Percentiles rank a stretch among this genome's conserved stretches.
phyloP scores from a whole-genome alignment of 129 eudicot species.

The Helianthus tuberosus region DNA sequence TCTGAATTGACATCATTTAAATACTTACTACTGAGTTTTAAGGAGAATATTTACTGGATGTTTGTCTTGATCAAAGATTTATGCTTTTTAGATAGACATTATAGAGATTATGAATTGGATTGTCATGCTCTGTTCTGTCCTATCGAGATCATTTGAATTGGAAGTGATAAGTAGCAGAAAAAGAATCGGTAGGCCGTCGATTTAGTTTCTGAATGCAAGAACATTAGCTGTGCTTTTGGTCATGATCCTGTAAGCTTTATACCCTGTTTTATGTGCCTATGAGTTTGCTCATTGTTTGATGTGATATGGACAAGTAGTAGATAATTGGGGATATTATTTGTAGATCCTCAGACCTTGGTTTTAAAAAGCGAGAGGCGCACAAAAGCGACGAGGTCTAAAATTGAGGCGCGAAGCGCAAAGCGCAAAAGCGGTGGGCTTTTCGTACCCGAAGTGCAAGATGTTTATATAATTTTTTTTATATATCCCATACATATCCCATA shows the following conservation, averaged over 20 bases:
- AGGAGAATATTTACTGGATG: constrained; percentile 23
- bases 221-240: background rate
- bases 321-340: too few relatives aligned
- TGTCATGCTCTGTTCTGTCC: background rate
- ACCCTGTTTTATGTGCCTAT: too few relatives aligned
- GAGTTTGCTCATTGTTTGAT: background rate
- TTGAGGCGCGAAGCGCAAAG: too few relatives aligned
- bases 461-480: too few relatives aligned
- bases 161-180: background rate
- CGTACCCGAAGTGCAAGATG: too few relatives aligned
- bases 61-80: constrained; percentile 11
- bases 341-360: too few relatives aligned
- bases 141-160: constrained; percentile 25
- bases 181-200: background rate
- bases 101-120: constrained; percentile 14
- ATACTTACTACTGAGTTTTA: too few relatives aligned
- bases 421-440: too few relatives aligned
- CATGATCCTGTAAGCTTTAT: constrained; percentile 8
- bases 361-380: too few relatives aligned
- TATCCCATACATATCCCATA: too few relatives aligned
- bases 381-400: too few relatives aligned
- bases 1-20: constrained; percentile 6
- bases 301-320: background rate
- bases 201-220: background rate
- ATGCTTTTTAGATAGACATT: background rate